Conservation (phyloP, 371 early-diverging fungal species). For the Rhizomucor pusillus region DNA sequence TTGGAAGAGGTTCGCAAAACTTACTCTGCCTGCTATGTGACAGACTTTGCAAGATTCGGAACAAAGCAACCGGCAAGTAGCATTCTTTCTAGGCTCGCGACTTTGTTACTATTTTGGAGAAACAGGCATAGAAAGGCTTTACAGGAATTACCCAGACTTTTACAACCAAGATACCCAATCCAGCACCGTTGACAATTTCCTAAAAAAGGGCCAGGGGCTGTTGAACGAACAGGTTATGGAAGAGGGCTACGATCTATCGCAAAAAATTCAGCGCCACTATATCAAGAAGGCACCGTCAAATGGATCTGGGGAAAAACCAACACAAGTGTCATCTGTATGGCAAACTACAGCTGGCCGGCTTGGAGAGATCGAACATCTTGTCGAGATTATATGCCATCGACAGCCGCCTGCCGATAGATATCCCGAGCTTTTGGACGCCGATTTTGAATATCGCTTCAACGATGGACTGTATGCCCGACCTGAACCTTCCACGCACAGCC, state of each 20-base stretch:
- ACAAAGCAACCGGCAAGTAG: too few species aligned
- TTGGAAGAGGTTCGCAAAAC: too few species aligned
- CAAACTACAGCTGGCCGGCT: constrained; percentile 10
- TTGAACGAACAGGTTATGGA: constrained; percentile 34
- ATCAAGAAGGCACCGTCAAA: background rate
- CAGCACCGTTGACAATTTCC: constrained; percentile 23
- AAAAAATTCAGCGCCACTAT: constrained; percentile 23
- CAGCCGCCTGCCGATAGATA: constrained; percentile 3
- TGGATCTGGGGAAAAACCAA: background rate
- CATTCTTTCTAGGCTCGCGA: constrained; percentile 31
- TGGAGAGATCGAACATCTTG: constrained; percentile 21
- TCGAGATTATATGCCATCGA: constrained; percentile 25
- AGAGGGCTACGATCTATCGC: constrained; percentile 27
- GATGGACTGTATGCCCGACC: constrained; percentile 15
- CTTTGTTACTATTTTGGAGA: constrained; percentile 51
- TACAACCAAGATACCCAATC: constrained; percentile 22
- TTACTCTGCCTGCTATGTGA: too few species aligned
- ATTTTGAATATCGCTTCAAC: constrained; percentile 20
- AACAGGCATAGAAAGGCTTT: constrained; percentile 38
- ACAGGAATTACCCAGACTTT: constrained; percentile 10
- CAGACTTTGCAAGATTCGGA: too few species aligned
- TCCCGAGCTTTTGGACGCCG: constrained; percentile 16
- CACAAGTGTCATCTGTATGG: constrained; percentile 29
- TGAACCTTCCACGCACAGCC: constrained; percentile 28
- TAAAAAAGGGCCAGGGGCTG: constrained; percentile 27